phyloP scores from a whole-genome alignment of 257 asterid genomes.

The Plantago major region DNA sequence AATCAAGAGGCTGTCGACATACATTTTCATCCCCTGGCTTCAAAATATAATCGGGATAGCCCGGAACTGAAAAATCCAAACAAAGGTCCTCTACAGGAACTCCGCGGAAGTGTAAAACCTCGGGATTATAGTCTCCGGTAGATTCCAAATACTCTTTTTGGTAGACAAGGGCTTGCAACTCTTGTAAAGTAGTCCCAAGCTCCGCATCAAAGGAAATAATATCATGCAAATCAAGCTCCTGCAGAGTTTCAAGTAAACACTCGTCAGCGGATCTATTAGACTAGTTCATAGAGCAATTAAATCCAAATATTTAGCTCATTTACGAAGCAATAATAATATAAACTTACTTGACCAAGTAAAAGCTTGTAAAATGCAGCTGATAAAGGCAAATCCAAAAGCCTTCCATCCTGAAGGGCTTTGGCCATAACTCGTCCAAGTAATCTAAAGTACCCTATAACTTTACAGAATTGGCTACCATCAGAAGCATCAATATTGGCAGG shows the following conservation, averaged over 20 bases:
- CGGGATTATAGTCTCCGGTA: constrained; percentile 39
- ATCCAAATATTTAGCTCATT: background rate
- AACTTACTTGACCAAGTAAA: constrained; percentile 74
- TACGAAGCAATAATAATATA: background rate
- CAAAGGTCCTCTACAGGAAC: constrained; percentile 75
- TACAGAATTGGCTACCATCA: constrained; percentile 60
- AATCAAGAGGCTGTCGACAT: constrained; percentile 15
- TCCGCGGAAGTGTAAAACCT: constrained; percentile 63
- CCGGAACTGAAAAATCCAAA: constrained; percentile 91
- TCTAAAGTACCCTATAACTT: constrained; percentile 60
- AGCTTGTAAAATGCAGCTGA: constrained; percentile 82
- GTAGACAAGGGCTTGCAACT: constrained; percentile 74
- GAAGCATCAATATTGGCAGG: constrained; percentile 58
- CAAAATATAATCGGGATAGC: constrained; percentile 75
- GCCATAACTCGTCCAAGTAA: constrained; percentile 95
- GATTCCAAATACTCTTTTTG: constrained; percentile 63
- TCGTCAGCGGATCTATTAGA: background rate
- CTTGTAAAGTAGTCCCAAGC: constrained; percentile 80
- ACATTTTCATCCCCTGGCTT: constrained; percentile 69
- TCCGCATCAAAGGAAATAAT: constrained; percentile 68
- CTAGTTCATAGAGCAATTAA: background rate
- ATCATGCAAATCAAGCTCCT: constrained; percentile 93
- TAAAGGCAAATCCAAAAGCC: constrained; percentile 88
- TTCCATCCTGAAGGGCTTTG: constrained; percentile 95
- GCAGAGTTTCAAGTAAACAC: constrained; percentile 21